Base-by-base conservation (phyloP, 192 early-diverging fungal genomes). In the Phycomyces blakesleeanus region DNA sequence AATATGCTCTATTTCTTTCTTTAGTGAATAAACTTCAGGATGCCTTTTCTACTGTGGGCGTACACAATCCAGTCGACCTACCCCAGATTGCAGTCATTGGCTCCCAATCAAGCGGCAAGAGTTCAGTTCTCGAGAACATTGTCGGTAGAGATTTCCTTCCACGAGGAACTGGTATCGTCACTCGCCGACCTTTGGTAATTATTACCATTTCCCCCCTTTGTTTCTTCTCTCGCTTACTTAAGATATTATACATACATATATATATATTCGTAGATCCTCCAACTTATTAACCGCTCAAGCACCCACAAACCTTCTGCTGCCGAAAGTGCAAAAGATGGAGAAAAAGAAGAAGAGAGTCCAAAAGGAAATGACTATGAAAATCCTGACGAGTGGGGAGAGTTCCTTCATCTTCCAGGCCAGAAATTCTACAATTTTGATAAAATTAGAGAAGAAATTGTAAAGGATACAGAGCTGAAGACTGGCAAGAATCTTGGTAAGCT, bases 71-170 rank as follows among this genome's bases (percentile, higher is more conserved):
- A 7, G 89, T 94, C 6, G 92, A 94, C 80, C 67, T 94, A 61
- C 92, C 92, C 39, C 92, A 94, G 70, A 93, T 93, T 68, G 85
- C 88, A 42, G 91, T 93, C 34, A 90, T 93, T 75, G 91, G 91
- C 55, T 88, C 87, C 40, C 91, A 93, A 75, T 87, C 85, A 55
- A 87, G 83, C 76, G 98, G 98, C 40, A 99, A 99, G 79, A 91
- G 89, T 70, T 97, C 95, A 22, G 98, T 99, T 18, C 87, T 99
- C 41, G 98, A 99, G 65, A 99, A 99, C 78, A 95, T 99, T 87
- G 98, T 99, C 21, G 98, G 98, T 22, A 81, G 93, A 60, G 98
- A 99, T 82, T 99, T 99, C 79, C 73, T 99, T 63, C 98, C 98
- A 38, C 83, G 98, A 65, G 97, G 97, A 21, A 90, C 89, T 18